phyloP scores from a whole-genome alignment of 805 yeast genomes.

The Cyberlindnera nakhonratchasimensis region DNA sequence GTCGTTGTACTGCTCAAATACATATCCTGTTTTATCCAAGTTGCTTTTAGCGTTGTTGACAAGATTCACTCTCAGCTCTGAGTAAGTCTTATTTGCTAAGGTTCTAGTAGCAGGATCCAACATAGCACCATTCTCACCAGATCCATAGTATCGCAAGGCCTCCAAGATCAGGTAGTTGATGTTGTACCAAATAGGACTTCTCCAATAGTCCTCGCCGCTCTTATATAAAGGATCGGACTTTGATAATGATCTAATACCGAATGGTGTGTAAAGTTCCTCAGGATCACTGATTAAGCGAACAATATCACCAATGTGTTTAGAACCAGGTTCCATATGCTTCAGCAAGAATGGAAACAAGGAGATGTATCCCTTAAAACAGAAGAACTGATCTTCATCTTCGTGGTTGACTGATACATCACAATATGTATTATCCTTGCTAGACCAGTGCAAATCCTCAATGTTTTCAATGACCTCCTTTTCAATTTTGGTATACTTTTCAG shows the following conservation, averaged over 20 bases:
- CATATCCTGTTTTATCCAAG: constrained; percentile 74
- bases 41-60: constrained; percentile 65
- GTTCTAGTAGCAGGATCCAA: constrained; percentile 30
- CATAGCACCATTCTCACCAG: constrained; percentile 21
- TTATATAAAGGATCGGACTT: constrained; percentile 62
- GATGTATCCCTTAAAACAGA: constrained; percentile 89
- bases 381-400: constrained; percentile 62
- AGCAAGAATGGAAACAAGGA: constrained; percentile 81
- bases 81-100: constrained; percentile 48
- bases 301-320: constrained; percentile 46
- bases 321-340: constrained; percentile 51
- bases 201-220: constrained; percentile 90
- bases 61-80: constrained; percentile 57
- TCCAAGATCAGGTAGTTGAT: constrained; percentile 83
- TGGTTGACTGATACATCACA: constrained; percentile 84
- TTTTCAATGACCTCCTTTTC: constrained; percentile 58
- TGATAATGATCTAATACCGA: constrained; percentile 80
- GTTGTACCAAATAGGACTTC: constrained; percentile 91
- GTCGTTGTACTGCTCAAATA: constrained; percentile 90
- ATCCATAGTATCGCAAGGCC: constrained; percentile 54
- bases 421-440: constrained; percentile 56
- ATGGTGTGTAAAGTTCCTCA: constrained; percentile 69
- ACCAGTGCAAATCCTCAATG: constrained; percentile 80
- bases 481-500: constrained; percentile 45
- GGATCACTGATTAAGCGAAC: constrained; percentile 64